These are phyloP conservation scores for Picea engelmannii DNA, from an alignment of 83 land plant genomes.

Conservation along the genomic window DNA sequence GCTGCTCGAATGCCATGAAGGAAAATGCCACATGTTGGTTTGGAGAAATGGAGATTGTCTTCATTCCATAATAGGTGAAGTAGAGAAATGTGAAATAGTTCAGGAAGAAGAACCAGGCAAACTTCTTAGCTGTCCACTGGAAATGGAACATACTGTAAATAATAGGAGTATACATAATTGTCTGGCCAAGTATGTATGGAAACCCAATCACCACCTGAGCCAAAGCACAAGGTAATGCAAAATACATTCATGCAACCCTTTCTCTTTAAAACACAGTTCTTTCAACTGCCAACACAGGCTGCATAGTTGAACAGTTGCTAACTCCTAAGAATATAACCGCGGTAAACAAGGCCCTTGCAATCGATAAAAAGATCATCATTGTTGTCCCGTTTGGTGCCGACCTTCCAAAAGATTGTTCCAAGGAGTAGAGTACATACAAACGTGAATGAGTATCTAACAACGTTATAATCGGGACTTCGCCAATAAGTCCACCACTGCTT, in stretches of 20 bases:
- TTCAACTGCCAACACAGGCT: conserved; percentile 16
- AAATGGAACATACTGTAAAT: no score
- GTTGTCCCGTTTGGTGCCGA: conserved; percentile 26
- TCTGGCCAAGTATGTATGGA: conserved; percentile 72
- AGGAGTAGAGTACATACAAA: conserved; percentile 33
- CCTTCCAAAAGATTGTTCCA: conserved; percentile 59
- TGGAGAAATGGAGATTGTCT: conserved; percentile 78
- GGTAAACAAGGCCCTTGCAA: conserved; percentile 18
- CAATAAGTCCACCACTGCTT: no score
- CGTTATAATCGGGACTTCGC: conserved; percentile 44
- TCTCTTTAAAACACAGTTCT: conserved; percentile 30
- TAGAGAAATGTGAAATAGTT: no score
- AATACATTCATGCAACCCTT: conserved; percentile 32
- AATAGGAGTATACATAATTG: neutral
- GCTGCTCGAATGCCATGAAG: no score
- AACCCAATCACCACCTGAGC: conserved; percentile 56
- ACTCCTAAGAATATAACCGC: conserved; percentile 19
- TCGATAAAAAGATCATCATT: conserved; percentile 11
- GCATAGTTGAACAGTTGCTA: no score
- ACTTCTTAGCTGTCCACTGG: no score
- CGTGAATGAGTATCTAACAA: conserved; percentile 41
- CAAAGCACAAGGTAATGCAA: conserved; percentile 19
- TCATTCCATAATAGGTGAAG: conserved; percentile 92
- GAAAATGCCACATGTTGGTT: no score
- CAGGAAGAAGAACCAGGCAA: no score